phyloP scores from a whole-genome alignment of 345 rosid genomes.

The Populus euphratica region DNA sequence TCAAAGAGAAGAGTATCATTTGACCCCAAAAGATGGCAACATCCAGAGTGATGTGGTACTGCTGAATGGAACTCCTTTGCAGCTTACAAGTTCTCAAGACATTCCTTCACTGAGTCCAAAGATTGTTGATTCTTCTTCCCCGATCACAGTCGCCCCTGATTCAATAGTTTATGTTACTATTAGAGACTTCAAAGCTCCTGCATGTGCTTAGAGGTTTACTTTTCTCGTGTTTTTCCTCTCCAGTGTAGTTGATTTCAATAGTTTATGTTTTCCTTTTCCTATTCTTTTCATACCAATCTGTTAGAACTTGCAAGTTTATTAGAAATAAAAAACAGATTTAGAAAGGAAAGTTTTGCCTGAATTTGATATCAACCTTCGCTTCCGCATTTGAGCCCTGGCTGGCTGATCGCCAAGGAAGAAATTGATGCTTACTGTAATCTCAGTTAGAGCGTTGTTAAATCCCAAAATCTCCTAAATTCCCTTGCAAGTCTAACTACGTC shows the following conservation, averaged over 20 bases:
- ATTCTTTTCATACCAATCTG: background rate
- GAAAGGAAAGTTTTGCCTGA: too few species aligned
- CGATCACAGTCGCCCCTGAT: constrained; percentile 36
- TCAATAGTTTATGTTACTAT: constrained; percentile 41
- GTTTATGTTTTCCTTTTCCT: background rate
- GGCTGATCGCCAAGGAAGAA: too few species aligned
- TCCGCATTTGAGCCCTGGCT: too few species aligned
- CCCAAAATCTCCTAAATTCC: too few species aligned
- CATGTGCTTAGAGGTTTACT: constrained; percentile 38
- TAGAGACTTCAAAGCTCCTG: constrained; percentile 46
- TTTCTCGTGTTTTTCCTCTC: background rate
- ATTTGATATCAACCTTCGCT: too few species aligned
- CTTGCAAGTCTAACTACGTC: too few species aligned
- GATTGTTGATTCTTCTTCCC: constrained; percentile 30
- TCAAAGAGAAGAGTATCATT: constrained; percentile 53
- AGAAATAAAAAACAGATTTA: too few species aligned
- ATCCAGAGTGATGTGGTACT: constrained; percentile 53
- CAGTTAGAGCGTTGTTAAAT: too few species aligned
- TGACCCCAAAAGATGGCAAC: constrained; percentile 54
- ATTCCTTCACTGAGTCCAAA: constrained; percentile 48
- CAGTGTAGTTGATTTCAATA: background rate
- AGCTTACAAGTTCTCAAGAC: constrained; percentile 32
- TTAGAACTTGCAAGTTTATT: too few species aligned
- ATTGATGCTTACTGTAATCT: too few species aligned
- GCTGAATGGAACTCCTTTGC: constrained; percentile 48